Evolutionary conservation across 352 stramenopile genomes (phyloP).

Genomic region (Globisporangium apiculatum): DNA sequence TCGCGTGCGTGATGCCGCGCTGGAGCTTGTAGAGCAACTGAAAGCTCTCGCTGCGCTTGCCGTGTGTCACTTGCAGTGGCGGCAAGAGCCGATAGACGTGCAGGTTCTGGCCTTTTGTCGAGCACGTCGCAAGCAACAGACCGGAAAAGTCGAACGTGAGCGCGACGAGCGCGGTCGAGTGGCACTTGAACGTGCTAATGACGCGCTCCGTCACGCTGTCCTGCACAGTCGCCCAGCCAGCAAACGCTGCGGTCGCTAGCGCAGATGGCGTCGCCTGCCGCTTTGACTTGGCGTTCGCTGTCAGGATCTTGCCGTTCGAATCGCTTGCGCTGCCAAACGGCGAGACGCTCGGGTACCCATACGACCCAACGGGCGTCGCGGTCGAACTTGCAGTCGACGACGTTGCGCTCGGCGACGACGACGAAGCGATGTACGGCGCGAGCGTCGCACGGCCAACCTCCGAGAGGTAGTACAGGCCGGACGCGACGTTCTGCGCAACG

Average conservation of each 20-base stretch:
- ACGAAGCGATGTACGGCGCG: conserved; percentile 63
- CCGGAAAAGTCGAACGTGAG: conserved; percentile 74
- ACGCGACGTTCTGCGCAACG: conserved; percentile 84
- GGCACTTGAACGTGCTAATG: conserved; percentile 70
- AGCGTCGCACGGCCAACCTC: conserved; percentile 63
- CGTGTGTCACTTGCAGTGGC: conserved; percentile 26
- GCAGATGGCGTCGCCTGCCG: conserved; percentile 1
- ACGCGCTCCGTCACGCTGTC: conserved; percentile 55
- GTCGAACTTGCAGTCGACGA: conserved; percentile 13
- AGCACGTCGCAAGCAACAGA: conserved; percentile 70
- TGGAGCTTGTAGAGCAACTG: conserved; percentile 84
- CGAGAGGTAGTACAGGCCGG: conserved; percentile 77
- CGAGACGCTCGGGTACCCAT: conserved; percentile 15
- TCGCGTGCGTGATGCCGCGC: conserved; percentile 81
- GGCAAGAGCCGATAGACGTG: conserved; percentile 76
- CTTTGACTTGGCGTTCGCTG: conserved; percentile 10
- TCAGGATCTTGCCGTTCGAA: conserved; percentile 2
- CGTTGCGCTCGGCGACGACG: conserved; percentile 42
- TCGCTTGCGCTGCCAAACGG: conserved; percentile 9
- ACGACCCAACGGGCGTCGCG: conserved; percentile 11
- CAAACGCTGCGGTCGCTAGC: conserved; percentile 17
- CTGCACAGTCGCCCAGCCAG: conserved; percentile 62
- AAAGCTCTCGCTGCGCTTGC: conserved; percentile 11
- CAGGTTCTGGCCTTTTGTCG: conserved; percentile 80
- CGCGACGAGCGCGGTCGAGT: conserved; percentile 63